Base-by-base conservation (phyloP, 805 yeast species). In the Torulaspora maleeae region DNA sequence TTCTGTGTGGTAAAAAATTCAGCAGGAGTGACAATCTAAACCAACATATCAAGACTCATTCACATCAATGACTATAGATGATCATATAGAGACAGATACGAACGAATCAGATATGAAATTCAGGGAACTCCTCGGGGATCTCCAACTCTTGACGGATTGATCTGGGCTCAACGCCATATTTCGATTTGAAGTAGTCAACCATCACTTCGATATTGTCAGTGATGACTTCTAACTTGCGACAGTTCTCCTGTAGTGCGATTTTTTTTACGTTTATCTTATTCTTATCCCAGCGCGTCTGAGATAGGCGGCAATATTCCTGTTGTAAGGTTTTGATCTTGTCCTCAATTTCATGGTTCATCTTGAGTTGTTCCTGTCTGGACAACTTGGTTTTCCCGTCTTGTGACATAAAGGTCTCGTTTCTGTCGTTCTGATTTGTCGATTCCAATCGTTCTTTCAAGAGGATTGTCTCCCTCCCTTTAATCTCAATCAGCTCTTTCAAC, bases 1-100 rank as follows among this genome's bases (percentile, higher is more conserved):
- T 70, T 8, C 69, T 76, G 17, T 82, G 88, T 57, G 74, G 73
- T 27, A 80, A 82, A 59, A 78, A 79, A 54, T 82, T 82, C 53
- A 79, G 85, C 48, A 68, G 88, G 52, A 72, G 80, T 17, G 88
- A 82, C 59, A 82, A 82, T 53, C 63, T 82, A 53, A 74, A 76
- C 36, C 87, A 82, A 59, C 88, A 82, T 60, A 71, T 80, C 48
- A 80, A 80, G 55, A 77, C 78, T 9, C 86, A 82, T 48, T 55
- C 60, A 30, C 52, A 49, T 37, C 49, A 45, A 38, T 43, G 35
- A 37, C 41, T 38, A 44, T 44, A 43, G 41, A 37, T 34, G 29
- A 22, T 24, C 27, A 27, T 32, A 33, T 25, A 34, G 32, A 25
- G 20, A 38, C 38, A 15, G 12, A 36, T 9, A 20, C 32, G 36